Base-by-base conservation (phyloP, 495 filamentous ascomycete genomes). In the Penicillium angulare region DNA sequence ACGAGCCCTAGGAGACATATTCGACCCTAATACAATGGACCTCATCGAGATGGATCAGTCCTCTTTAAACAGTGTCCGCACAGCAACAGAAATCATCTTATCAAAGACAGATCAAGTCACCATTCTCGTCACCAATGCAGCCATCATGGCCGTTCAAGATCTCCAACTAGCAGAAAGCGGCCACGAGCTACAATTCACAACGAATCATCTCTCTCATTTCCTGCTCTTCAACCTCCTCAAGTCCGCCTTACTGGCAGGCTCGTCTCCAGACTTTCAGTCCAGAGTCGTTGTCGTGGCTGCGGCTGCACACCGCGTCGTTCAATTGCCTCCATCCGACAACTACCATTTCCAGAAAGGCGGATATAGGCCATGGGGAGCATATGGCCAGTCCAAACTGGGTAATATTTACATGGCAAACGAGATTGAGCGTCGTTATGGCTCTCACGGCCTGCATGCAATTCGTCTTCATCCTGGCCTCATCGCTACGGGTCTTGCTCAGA, bases 191-290 rank as follows among this genome's bases (percentile, higher is more conserved):
- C 74, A 81, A 44, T 72, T 81, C 44, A 65, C 56, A 15, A 75
- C 75, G 3, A 79, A 80, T 61, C 72, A 81, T 49, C 65, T 80
- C 0, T 60, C 61, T 24, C 77, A 80, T 55, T 80, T 81, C 56
- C 70, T 79, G 7, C 64, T 82, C 13, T 76, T 79, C 60, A 54
- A 73, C 10, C 66, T 75, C 2, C 69, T 82, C 26, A 71, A 69
- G 50, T 60, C 66, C 8, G 53, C 74, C 12, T 53, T 81, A 6
- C 56, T 81, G 17, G 57, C 72, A 6, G 62, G 61, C 6, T 65
- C 69, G 0, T 67, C 68, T 3, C 57, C 72, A 1, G 52, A 48
- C 0, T 73, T 73, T 52, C 60, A 70, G 20, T 78, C 73, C 7
- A 57, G 78, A 5, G 76, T 78, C 6, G 68, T 81, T 20, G 48